phyloP scores from a whole-genome alignment of 225 moss, liverwort and hornwort species.

The Lunularia cruciata region DNA sequence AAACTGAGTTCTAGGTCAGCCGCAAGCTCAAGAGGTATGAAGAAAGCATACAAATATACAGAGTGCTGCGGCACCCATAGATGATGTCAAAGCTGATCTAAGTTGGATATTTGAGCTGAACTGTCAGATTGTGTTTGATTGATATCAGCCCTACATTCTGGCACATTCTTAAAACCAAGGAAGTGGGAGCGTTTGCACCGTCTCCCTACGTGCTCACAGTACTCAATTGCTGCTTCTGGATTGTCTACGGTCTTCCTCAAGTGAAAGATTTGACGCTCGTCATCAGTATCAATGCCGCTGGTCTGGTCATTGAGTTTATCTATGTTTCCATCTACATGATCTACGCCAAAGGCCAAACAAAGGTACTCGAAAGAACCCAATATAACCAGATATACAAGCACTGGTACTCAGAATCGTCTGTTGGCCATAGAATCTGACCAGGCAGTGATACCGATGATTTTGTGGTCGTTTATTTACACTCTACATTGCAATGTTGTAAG shows the following conservation, averaged over 20 bases:
- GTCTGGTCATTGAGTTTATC: slow-evolving; percentile 65
- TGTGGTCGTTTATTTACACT: too few relatives aligned
- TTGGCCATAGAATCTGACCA: too few relatives aligned
- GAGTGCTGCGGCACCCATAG: neutral
- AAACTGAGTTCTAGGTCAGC: too few relatives aligned
- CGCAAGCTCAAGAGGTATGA: too few relatives aligned
- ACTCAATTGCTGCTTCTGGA: slow-evolving; percentile 82
- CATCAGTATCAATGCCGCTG: slow-evolving; percentile 76
- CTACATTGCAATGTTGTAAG: too few relatives aligned
- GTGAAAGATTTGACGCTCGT: slow-evolving; percentile 75
- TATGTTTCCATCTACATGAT: slow-evolving; percentile 64
- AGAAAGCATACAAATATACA: neutral
- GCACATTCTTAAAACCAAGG: slow-evolving; percentile 62
- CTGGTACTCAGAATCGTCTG: too few relatives aligned
- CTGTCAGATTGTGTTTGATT: neutral
- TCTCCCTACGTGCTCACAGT: slow-evolving; percentile 75
- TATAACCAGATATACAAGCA: too few relatives aligned
- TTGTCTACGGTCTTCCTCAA: slow-evolving; percentile 67
- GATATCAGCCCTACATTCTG: slow-evolving; percentile 72
- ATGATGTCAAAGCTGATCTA: neutral
- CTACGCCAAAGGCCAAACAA: slow-evolving; percentile 48
- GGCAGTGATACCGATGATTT: too few relatives aligned
- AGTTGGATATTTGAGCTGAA: neutral
- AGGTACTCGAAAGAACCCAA: too few relatives aligned
- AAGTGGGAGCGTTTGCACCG: slow-evolving; percentile 63